These are phyloP conservation scores for Cryptococcus sp. DNA, from an alignment of 1,284 basidiomycete species.

Conservation along the genomic window DNA sequence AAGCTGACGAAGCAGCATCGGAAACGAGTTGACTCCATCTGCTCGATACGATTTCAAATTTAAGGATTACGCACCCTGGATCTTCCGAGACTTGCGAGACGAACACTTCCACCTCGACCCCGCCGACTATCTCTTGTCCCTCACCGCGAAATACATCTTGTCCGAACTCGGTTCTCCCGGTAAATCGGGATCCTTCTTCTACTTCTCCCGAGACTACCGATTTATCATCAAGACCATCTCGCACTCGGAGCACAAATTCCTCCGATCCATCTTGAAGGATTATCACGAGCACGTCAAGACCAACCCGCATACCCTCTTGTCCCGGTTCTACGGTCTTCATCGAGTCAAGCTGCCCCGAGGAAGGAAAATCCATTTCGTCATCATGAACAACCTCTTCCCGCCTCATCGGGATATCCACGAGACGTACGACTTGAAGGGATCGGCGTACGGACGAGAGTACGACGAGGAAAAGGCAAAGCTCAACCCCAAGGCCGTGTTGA, in stretches of 20 bases:
- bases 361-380: conserved; percentile 95
- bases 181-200: conserved; percentile 98
- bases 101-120: conserved; percentile 93
- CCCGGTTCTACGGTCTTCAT: conserved; percentile 92
- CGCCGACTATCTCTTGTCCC: conserved; percentile 90
- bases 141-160: conserved; percentile 96
- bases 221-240: conserved; percentile 99
- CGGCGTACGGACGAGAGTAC: conserved; percentile 81
- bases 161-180: conserved; percentile 98
- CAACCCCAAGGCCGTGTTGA: conserved; percentile 83
- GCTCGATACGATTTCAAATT: conserved; percentile 85
- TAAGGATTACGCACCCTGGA: conserved; percentile 98
- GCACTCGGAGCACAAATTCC: conserved; percentile 88
- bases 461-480: conserved; percentile 73
- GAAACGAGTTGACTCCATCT: conserved; percentile 93
- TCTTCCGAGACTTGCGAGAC: conserved; percentile 91
- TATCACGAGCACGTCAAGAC: conserved; percentile 83
- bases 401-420: conserved; percentile 96
- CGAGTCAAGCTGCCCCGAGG: conserved; percentile 93
- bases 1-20: conserved; percentile 56
- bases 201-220: conserved; percentile 96
- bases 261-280: conserved; percentile 73
- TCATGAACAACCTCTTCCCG: conserved; percentile 99
- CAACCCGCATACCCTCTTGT: conserved; percentile 91
- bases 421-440: conserved; percentile 95